Evolutionary conservation across 495 filamentous ascomycete species (phyloP).

Genomic region (Diplogelasinospora grovesii): DNA sequence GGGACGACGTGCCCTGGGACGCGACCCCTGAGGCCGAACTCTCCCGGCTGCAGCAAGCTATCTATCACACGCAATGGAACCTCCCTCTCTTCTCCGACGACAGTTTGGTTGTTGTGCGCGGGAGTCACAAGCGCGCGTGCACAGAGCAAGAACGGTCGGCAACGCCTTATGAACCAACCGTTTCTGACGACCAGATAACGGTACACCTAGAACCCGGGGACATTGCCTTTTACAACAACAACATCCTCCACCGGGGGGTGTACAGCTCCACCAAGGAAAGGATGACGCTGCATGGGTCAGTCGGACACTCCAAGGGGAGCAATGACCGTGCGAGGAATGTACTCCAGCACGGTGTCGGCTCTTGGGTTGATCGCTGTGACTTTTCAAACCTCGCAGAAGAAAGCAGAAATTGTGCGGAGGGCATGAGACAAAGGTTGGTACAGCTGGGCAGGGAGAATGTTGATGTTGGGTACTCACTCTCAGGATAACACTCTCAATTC

Average conservation of each 20-base stretch:
- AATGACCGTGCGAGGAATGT: conserved; percentile 64
- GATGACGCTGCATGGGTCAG: conserved; percentile 75
- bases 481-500: conserved; percentile 20
- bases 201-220: conserved; percentile 65
- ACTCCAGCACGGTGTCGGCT: conserved; percentile 76
- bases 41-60: conserved; percentile 26
- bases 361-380: conserved; percentile 58
- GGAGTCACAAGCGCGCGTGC: conserved; percentile 57
- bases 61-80: conserved; percentile 71
- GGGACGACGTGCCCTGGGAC: conserved; percentile 62
- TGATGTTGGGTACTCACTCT: conserved; percentile 50
- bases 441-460: conserved; percentile 52
- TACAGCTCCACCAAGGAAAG: conserved; percentile 57
- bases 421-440: conserved; percentile 48
- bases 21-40: conserved; percentile 48
- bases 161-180: conserved; percentile 53
- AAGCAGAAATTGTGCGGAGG: conserved; percentile 46
- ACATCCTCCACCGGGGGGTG: conserved; percentile 76
- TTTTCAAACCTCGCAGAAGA: conserved; percentile 44
- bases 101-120: conserved; percentile 63
- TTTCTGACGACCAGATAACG: conserved; percentile 43
- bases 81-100: conserved; percentile 62
- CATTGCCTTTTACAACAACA: conserved; percentile 80
- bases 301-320: conserved; percentile 54
- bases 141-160: conserved; percentile 59